phyloP scores from a whole-genome alignment of 768 basidiomycete genomes.

The Gelatoporia subvermispora region DNA sequence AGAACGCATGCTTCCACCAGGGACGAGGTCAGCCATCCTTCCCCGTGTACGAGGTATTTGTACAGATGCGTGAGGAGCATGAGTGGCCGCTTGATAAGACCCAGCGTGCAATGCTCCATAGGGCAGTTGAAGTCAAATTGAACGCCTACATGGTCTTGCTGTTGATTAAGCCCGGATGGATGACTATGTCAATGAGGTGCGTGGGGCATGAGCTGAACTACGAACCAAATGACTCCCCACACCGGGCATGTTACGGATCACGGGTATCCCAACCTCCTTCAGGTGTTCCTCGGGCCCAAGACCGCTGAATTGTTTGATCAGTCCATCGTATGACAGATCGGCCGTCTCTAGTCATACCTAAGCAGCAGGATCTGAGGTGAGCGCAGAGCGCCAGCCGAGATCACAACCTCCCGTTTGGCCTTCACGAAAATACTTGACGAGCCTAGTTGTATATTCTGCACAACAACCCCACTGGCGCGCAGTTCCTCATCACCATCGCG shows the following conservation, averaged over 20 bases:
- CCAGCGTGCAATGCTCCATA: slow-evolving; percentile 27
- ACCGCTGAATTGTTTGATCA: slow-evolving; percentile 13
- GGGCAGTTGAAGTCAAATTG: slow-evolving; percentile 29
- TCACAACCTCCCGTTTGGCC: slow-evolving; percentile 18
- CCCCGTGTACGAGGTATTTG: slow-evolving; percentile 29
- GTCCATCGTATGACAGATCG: neutral
- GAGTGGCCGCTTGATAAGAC: slow-evolving; percentile 22
- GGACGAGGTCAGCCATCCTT: slow-evolving; percentile 28
- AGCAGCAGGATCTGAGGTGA: slow-evolving; percentile 38
- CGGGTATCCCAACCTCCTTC: slow-evolving; percentile 14
- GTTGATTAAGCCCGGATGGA: neutral
- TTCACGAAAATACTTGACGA: slow-evolving; percentile 1
- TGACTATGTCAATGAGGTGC: no score
- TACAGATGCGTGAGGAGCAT: slow-evolving; percentile 27
- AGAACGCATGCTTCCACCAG: slow-evolving; percentile 28
- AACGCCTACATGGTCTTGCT: slow-evolving; percentile 38
- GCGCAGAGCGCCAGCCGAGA: slow-evolving; percentile 19
- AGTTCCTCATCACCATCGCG: neutral
- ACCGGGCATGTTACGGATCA: slow-evolving; percentile 18
- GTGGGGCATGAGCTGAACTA: no score
- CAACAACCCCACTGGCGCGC: slow-evolving; percentile 8
- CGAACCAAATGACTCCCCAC: slow-evolving; percentile 23
- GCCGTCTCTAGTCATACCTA: slow-evolving; percentile 8
- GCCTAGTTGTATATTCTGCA: neutral
- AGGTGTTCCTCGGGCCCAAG: slow-evolving; percentile 21